Conservation (phyloP, 768 basidiomycete genomes). For the Boletus coccyginus region DNA sequence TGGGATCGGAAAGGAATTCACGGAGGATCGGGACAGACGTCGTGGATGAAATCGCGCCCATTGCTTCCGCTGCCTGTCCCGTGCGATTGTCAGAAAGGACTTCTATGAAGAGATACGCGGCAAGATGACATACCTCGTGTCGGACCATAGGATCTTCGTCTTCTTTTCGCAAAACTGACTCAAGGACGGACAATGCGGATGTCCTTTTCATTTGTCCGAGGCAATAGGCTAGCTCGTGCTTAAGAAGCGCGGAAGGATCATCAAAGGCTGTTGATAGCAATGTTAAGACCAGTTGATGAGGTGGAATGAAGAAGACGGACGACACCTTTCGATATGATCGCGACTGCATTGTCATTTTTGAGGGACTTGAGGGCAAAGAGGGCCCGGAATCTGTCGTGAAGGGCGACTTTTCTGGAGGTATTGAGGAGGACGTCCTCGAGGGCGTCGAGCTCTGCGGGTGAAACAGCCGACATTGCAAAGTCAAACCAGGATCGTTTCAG, state of each 20-base stretch:
- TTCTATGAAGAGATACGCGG: not conserved
- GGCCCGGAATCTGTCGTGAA: conserved; percentile 87
- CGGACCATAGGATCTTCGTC: conserved; percentile 93
- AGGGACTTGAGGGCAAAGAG: conserved; percentile 90
- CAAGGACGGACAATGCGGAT: conserved; percentile 75
- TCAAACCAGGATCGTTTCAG: conserved; percentile 20
- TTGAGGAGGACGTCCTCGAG: conserved; percentile 83
- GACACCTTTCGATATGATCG: conserved; percentile 82
- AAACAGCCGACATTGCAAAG: conserved; percentile 35
- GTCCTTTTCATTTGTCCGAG: conserved; percentile 84
- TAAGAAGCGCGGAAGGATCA: conserved; percentile 86
- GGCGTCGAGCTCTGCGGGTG: conserved; percentile 53
- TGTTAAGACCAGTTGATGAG: not conserved
- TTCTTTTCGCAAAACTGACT: conserved; percentile 65
- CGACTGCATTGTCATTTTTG: conserved; percentile 72
- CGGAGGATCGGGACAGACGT: conserved; percentile 65
- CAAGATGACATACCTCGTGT: conserved; percentile 68
- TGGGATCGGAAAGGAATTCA: conserved; percentile 68
- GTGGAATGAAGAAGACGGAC: conserved; percentile 2
- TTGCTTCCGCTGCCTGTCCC: conserved; percentile 91
- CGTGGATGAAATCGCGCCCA: conserved; percentile 85
- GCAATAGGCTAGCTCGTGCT: conserved; percentile 97
- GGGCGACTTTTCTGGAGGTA: conserved; percentile 60
- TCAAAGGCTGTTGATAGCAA: conserved; percentile 57
- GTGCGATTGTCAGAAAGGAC: conserved; percentile 11